These are phyloP conservation scores for Magnaporthiopsis rhizophila DNA, from an alignment of 2,329 filamentous ascomycete species.

Conservation along the genomic window DNA sequence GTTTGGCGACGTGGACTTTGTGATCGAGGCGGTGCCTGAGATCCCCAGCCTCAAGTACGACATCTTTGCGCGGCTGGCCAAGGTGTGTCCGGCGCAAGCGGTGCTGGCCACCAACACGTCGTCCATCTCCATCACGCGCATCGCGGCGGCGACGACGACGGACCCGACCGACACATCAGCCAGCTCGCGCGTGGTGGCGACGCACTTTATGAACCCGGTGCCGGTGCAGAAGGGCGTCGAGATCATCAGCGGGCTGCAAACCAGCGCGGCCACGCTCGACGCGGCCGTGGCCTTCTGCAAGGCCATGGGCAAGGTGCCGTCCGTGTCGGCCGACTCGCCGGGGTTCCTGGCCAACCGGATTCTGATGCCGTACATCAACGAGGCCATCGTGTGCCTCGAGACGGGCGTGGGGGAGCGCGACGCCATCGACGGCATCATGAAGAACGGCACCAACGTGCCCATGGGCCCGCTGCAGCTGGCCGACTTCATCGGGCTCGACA, in stretches of 20 bases:
- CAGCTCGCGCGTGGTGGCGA: constrained; percentile 83
- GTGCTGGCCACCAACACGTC: constrained; percentile 97
- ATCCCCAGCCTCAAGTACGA: constrained; percentile 78
- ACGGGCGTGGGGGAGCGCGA: constrained; percentile 83
- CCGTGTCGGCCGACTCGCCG: constrained; percentile 79
- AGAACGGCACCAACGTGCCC: constrained; percentile 96
- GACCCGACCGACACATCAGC: constrained; percentile 74
- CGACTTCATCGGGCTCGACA: constrained; percentile 96
- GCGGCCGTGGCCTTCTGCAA: constrained; percentile 80
- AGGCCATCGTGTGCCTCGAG: constrained; percentile 92
- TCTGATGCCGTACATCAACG: constrained; percentile 98
- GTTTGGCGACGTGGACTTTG: constrained; percentile 81
- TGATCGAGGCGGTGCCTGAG: constrained; percentile 96
- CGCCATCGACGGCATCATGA: constrained; percentile 97
- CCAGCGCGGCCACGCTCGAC: constrained; percentile 71
- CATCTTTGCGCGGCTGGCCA: constrained; percentile 77
- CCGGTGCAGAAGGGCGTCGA: constrained; percentile 96
- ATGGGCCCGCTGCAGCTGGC: constrained; percentile 94
- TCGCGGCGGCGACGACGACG: constrained; percentile 75
- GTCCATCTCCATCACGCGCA: constrained; percentile 95
- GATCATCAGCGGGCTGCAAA: constrained; percentile 92
- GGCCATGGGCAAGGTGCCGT: constrained; percentile 87
- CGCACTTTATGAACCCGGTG: constrained; percentile 99
- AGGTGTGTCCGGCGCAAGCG: constrained; percentile 74
- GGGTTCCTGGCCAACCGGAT: constrained; percentile 96